Base-by-base conservation (phyloP, 2,329 filamentous ascomycete species). In the Sporothrix phasma region DNA sequence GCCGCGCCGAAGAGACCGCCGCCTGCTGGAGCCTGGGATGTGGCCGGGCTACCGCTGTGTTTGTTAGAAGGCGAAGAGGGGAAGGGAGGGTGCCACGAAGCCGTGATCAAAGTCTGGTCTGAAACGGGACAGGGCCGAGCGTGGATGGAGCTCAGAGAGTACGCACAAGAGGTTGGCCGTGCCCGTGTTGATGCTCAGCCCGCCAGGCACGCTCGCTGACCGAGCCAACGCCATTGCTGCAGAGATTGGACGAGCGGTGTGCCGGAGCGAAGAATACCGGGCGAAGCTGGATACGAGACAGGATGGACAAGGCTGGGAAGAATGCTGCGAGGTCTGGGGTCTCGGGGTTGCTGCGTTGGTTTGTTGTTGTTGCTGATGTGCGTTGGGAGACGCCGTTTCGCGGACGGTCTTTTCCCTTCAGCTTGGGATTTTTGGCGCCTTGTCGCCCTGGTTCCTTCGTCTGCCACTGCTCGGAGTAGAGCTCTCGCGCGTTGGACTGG, bases 121-220 rank as follows among this genome's bases (percentile, higher is more conserved):
- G 17, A 43, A n/a, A 15, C 5, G 8, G 17, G 41, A 29, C 19
- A 8, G 22, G 24, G 13, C 22, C 5, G n/a, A 15, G 19, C 19
- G 2, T 24, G n/a, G 45, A 10, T 11, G 22, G 4, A 11, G 11
- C 10, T 7, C 45, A 22, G 37, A 46, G 22, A 43, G 34, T 37
- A 60, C 80, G 73, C 70, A 83, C 81, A 81, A 80, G 66, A 79
- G 73, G 73, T 85, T 86, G 67, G 84, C 84, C 65, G 81, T 77
- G 68, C 79, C 80, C 19, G 84, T 86, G 74, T 87, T 87, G 75
- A 87, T 86, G 71, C 81, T 84, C 68, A 87, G 78, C 71, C 81
- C 83, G 68, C 78, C 81, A 66, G 83, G 83, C 70, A 81, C 83
- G 73, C 83, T 85, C 65, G 81, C 80, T 69, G 83, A 85, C 73